Base-by-base conservation (phyloP, 305 asterid species). In the Fraxinus paxiana region DNA sequence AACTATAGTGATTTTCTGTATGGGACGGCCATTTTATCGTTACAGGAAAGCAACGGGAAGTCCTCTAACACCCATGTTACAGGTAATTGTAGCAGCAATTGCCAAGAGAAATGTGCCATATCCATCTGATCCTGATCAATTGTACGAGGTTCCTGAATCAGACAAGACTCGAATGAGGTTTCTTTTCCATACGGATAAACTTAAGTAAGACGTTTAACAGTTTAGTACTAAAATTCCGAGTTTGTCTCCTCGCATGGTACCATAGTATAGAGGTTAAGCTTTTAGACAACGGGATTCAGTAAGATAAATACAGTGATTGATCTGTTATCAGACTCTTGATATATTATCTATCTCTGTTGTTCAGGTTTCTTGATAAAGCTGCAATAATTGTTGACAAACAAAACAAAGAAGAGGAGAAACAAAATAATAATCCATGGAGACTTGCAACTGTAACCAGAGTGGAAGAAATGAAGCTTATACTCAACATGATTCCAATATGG, bases 401-500 rank as follows among this genome's bases (percentile, higher is more conserved):
- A 63, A 78, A 56, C 22, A 41, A 84, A 15, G 48, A 65, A 65
- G 88, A 85, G 61, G 82, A 85, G 2, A 84, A 74, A 8, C 77
- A 75, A 35, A 24, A 26, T 3, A 26, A 26, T 28, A 88, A 82
- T 84, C 91, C 97, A 28, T 93, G 98, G 98, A 87, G 87, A 84
- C 88, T 92, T 1, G 79, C 96, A 69, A 88, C 94, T 2, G 96
- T 95, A 0, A 93, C 98, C 1, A 83, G 82, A 35, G 97, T 95
- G 37, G 98, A 94, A 79, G 99, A 95, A 61, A 56, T 89, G 74
- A 95, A 95, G 85, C 93, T 94, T 3, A 56, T 94, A 1, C 77
- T 92, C 77, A 95, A 89, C 91, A 84, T 92, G 91, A 83, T 92
- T 18, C 98, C 99, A 5, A 89, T 95, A 43, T 95, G 99, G 99